Percentiles rank a stretch among this genome's conserved stretches.
Conservation (phyloP, 257 asterid genomes). For the Misopates orontium region DNA sequence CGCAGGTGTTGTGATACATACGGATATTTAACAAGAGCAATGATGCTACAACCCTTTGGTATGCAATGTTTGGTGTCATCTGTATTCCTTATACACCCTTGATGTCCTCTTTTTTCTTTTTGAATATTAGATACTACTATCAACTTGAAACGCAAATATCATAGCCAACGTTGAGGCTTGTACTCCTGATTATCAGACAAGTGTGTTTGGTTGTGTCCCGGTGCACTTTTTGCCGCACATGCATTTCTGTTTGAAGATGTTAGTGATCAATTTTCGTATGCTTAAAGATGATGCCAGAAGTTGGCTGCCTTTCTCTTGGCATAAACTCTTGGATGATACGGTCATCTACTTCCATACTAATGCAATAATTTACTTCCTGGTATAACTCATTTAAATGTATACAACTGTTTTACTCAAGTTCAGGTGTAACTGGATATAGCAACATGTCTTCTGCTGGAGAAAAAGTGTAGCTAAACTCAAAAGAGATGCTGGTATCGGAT, state of each 20-base stretch:
- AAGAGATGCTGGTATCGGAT: slow-evolving; percentile 5
- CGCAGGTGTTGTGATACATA: slow-evolving; percentile 18
- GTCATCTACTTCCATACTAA: slow-evolving; percentile 39
- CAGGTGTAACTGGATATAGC: slow-evolving; percentile 14
- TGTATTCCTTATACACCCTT: too few species aligned
- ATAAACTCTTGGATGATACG: slow-evolving; percentile 34
- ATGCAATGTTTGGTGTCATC: too few species aligned
- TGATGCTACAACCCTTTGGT: too few species aligned
- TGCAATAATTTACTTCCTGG: slow-evolving; percentile 37
- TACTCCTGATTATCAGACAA: slow-evolving; percentile 17
- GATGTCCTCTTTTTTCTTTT: background rate
- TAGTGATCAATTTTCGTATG: slow-evolving; percentile 35
- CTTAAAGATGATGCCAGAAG: slow-evolving; percentile 49
- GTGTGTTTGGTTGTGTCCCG: slow-evolving; percentile 39
- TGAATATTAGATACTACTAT: background rate
- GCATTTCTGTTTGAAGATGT: slow-evolving; percentile 40
- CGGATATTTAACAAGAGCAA: background rate
- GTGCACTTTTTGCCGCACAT: slow-evolving; percentile 54
- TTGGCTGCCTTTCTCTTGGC: slow-evolving; percentile 47
- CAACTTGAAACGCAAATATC: background rate
- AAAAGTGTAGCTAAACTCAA: background rate
- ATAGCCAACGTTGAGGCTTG: background rate
- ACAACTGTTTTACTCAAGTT: background rate
- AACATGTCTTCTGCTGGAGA: slow-evolving; percentile 11
- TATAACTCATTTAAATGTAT: slow-evolving; percentile 23